Base-by-base conservation (phyloP, 1,284 basidiomycete species). In the Moesziomyces sp. region DNA sequence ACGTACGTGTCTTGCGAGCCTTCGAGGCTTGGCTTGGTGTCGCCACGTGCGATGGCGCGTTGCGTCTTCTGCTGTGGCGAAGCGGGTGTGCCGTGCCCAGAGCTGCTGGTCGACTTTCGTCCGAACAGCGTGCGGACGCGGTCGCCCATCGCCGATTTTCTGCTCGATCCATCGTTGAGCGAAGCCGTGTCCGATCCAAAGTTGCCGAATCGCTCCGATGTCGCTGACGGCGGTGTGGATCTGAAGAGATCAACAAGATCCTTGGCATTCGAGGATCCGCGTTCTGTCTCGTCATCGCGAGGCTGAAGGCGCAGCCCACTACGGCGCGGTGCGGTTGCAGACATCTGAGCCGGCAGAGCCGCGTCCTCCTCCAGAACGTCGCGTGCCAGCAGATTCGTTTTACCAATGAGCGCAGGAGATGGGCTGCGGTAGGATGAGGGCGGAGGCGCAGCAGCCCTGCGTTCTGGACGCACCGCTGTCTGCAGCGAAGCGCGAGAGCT, bases 201-300 rank as follows among this genome's bases (percentile, higher is more conserved):
- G 28, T 23, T 46, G 53, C 53, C 40, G 40, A 73, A 68, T 24
- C 47, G 44, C 21, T 73, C 70, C 11, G 62, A 48, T 2, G 52
- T 51, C 5, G 74, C 48, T 3, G 60, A 63, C 10, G 77, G 77
- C 1, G 77, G 77, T 46, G 76, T 75, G 28, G 75, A 66, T 23
- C 61, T 73, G 60, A 78, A 66, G 5, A 79, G 52, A n/a, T 78
- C 76, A 8, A 72, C 66, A 14, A 79, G 71, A 9, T 79, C 77
- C 46, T 64, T 63, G 19, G 51, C 40, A 0, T 53, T 44, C 21
- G 71, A 63, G 5, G 44, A 9, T 11, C 19, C 47, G 45, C 65
- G 60, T 21, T 65, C 61, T 14, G 19, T 23, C 19, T 74, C 54
- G 24, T 54, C 52, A 34, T 68, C 61, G 30, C 76, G 72, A 13